These are phyloP conservation scores for Marchantia paleacea DNA, from an alignment of 225 moss, liverwort and hornwort genomes.

Conservation along the genomic window DNA sequence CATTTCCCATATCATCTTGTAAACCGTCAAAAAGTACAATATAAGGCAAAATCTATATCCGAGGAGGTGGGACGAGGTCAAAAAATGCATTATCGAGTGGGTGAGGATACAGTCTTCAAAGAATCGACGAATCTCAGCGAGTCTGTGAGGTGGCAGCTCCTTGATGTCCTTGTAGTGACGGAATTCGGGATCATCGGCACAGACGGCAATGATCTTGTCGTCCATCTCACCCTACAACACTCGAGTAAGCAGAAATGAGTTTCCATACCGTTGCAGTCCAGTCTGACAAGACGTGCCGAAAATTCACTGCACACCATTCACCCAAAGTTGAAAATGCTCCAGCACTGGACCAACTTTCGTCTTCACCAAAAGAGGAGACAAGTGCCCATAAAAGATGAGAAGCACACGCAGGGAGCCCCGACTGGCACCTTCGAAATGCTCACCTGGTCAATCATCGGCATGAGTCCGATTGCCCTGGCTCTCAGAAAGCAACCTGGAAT, in stretches of 20 bases:
- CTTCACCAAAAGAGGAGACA: too few relatives aligned
- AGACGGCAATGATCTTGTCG: conserved; percentile 54
- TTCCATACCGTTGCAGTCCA: too few relatives aligned
- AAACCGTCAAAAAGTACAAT: too few relatives aligned
- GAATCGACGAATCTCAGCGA: conserved; percentile 51
- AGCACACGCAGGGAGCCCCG: too few relatives aligned
- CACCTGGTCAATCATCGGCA: conserved; percentile 63
- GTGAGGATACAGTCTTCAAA: conserved; percentile 55
- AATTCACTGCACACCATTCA: too few relatives aligned
- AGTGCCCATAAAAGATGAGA: too few relatives aligned
- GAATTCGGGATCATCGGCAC: conserved; percentile 50
- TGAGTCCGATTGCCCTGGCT: conserved; percentile 53
- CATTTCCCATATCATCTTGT: not conserved
- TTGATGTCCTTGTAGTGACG: conserved; percentile 52
- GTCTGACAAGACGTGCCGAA: too few relatives aligned
- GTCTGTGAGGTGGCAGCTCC: conserved; percentile 50
- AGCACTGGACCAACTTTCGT: too few relatives aligned
- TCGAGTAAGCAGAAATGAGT: not conserved
- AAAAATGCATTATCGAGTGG: not conserved
- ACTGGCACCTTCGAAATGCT: not conserved
- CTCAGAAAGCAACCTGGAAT: conserved; percentile 50
- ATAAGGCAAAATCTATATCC: too few relatives aligned
- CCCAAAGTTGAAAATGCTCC: too few relatives aligned
- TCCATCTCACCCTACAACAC: conserved; percentile 49
- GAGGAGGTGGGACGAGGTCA: too few relatives aligned